Conservation (phyloP, 1,139 yeast genomes). For the Wickerhamiella pararugosa region DNA sequence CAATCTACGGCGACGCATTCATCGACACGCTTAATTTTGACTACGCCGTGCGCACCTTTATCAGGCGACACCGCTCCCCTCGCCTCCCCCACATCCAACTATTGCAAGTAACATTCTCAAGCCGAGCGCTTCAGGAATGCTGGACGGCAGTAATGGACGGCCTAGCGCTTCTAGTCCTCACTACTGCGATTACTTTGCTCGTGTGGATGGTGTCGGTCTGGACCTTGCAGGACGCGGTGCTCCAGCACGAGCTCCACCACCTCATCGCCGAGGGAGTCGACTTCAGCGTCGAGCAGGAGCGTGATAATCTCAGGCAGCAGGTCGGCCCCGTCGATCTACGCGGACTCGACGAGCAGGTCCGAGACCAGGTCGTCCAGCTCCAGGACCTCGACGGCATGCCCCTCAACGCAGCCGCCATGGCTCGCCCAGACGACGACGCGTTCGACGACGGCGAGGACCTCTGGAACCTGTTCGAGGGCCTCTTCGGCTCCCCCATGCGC, state of each 20-base stretch:
- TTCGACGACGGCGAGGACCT: slow-evolving; percentile 2
- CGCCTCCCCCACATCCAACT: too few species aligned
- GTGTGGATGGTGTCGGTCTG: slow-evolving; percentile 2
- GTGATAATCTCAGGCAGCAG: slow-evolving; percentile 1
- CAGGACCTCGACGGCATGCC: slow-evolving; percentile 7
- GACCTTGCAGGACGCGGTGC: slow-evolving; percentile 3
- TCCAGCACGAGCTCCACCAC: background rate
- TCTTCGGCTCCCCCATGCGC: slow-evolving; percentile 5
- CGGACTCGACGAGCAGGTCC: slow-evolving; percentile 1
- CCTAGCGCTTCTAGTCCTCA: background rate
- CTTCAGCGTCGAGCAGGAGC: background rate
- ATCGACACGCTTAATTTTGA: slow-evolving; percentile 1
- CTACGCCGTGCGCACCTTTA: background rate
- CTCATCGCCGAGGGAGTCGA: background rate
- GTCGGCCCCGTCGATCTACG: slow-evolving; percentile 2
- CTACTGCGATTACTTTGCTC: background rate
- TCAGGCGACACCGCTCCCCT: too few species aligned
- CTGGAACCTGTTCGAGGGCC: slow-evolving; percentile 1
- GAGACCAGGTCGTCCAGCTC: slow-evolving; percentile 6
- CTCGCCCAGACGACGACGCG: background rate
- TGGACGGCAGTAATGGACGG: slow-evolving; percentile 22
- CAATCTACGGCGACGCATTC: background rate
- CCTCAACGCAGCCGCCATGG: slow-evolving; percentile 1
- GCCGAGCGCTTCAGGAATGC: slow-evolving; percentile 25
- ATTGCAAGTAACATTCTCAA: too few species aligned